These are phyloP conservation scores for Cystofilobasidium bisporidii DNA, from an alignment of 768 basidiomycete genomes.

Conservation along the genomic window DNA sequence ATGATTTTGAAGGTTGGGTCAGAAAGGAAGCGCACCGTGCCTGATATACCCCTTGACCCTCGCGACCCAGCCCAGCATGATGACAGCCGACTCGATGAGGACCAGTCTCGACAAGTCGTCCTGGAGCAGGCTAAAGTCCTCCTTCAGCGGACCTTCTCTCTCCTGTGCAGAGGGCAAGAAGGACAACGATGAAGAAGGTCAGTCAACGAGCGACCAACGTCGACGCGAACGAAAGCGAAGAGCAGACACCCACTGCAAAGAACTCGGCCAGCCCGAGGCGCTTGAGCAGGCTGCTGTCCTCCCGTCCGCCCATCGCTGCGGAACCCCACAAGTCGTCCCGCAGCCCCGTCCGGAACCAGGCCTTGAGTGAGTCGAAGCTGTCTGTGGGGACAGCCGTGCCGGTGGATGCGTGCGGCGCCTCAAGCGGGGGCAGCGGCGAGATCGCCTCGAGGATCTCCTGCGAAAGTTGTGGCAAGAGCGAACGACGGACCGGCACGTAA, in stretches of 20 bases:
- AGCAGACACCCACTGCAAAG: not conserved
- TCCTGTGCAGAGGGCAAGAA: not conserved
- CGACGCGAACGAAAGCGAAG: not conserved
- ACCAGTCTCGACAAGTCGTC: not conserved
- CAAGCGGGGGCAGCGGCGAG: not conserved
- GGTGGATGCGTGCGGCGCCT: not conserved
- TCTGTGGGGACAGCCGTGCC: not conserved
- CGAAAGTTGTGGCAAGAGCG: not conserved
- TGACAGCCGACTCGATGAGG: not conserved
- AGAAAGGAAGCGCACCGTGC: conserved; percentile 2
- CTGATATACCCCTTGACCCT: not conserved
- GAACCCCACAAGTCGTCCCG: conserved; percentile 4
- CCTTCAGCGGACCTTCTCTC: not conserved
- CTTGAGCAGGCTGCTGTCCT: not conserved
- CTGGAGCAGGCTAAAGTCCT: not conserved
- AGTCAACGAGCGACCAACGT: too few species aligned
- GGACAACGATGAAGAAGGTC: too few species aligned
- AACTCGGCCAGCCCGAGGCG: conserved; percentile 1
- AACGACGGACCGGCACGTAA: not conserved
- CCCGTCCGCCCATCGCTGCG: not conserved
- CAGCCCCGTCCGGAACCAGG: conserved; percentile 1
- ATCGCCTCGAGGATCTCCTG: not conserved
- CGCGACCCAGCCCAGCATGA: conserved; percentile 9
- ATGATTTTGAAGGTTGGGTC: too few species aligned
- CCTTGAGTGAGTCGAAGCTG: not conserved